Evolutionary conservation across 1,284 basidiomycete species (phyloP), one percentile per base, ranked within the genome.

Genomic region (Ganoderma leucocontextum): DNA sequence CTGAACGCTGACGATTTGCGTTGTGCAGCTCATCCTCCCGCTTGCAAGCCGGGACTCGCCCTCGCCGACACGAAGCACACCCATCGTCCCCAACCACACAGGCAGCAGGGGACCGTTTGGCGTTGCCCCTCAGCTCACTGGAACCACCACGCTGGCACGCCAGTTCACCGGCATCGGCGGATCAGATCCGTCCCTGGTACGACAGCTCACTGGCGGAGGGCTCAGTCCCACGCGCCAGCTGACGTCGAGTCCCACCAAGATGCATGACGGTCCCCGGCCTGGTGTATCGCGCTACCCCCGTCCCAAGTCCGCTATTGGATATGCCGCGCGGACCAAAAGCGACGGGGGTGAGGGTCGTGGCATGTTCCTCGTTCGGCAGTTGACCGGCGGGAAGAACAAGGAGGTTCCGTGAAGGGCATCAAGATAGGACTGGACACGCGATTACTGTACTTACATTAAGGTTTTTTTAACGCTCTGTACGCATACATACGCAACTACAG

Each of bases 111-210:
- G n/a, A 63, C 78, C 25, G 76, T 60, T 79, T 58, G 62, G 74
- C 59, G 72, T 91, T 36, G 75, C 78, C 5, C 78, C 87, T 39
- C 91, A 93, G 74, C 77, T 81, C 60, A 92, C 90, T 25, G 91
- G 91, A 4, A 88, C 87, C 4, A 92, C 91, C 2, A 92, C 91
- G 4, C 83, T 93, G 66, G 90, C 90, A 0, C 84, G 89, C 59
- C 92, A 94, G 77, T 90, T 93, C 73, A 94, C 91, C 7, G 91
- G 91, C 33, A 72, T 91, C 7, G 81, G 84, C 17, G 77, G 77
- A 25, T 79, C 78, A 17, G 86, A 88, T 69, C 78, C 81, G n/a
- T 80, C 80, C 60, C 73, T 91, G 58, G 73, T 86, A 65, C 80
- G 85, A 70, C 91, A 93, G 74, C 77, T 91, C 69, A 91, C 91